Percentiles rank a stretch among this genome's conserved stretches.
Conservation (phyloP, 2,329 filamentous ascomycete genomes). For the Neonectria ditissima region DNA sequence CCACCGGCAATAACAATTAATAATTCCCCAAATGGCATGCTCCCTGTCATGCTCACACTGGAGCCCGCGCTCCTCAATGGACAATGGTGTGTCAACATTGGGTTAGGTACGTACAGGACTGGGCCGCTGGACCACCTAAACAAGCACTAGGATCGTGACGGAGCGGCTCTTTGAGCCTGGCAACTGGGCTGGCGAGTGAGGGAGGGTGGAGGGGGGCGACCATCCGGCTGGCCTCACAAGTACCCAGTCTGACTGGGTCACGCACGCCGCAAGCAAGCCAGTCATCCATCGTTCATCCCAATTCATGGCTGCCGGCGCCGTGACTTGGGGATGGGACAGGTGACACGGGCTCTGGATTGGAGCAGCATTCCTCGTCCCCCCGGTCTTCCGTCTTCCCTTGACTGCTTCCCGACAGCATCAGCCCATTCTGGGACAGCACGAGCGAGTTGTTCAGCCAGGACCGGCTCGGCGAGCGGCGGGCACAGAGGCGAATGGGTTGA, state of each 20-base stretch:
- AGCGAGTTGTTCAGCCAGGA: conserved; percentile 23
- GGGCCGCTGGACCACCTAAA: conserved; percentile 31
- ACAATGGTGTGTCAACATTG: conserved; percentile 8
- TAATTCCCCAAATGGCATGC: conserved; percentile 14
- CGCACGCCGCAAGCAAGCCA: conserved; percentile 35
- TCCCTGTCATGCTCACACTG: conserved; percentile 3
- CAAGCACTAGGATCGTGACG: conserved; percentile 46
- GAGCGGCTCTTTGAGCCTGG: conserved; percentile 44
- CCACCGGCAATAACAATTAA: conserved; percentile 10
- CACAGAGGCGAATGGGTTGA: conserved; percentile 26
- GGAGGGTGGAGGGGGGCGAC: conserved; percentile 35
- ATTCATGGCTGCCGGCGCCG: conserved; percentile 35
- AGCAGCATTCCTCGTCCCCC: conserved; percentile 32
- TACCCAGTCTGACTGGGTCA: conserved; percentile 37
- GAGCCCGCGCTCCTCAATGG: conserved; percentile 8
- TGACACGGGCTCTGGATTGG: conserved; percentile 39
- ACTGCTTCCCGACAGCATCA: conserved; percentile 31
- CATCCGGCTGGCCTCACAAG: conserved; percentile 32
- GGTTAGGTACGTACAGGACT: conserved; percentile 22
- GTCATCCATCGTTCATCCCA: conserved; percentile 37
- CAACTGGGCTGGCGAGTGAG: conserved; percentile 37
- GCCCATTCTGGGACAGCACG: conserved; percentile 36
- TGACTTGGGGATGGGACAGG: conserved; percentile 36
- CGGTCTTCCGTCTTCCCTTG: conserved; percentile 16
- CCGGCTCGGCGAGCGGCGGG: conserved; percentile 29